These are phyloP conservation scores for Lachnellula hyalina DNA, from an alignment of 2,329 filamentous ascomycete species.

Conservation along the genomic window DNA sequence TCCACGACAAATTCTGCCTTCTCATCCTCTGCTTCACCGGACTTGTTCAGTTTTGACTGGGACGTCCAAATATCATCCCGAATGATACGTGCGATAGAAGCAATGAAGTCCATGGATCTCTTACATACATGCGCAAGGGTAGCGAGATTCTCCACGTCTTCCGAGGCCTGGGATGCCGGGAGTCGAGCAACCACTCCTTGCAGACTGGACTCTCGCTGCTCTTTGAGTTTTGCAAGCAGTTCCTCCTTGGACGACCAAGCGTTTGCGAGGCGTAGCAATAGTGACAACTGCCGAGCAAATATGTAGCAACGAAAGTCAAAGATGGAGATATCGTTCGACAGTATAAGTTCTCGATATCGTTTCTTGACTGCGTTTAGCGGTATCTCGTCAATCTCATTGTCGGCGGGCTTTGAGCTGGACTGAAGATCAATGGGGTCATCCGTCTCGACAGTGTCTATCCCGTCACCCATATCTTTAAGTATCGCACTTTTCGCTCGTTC, in stretches of 20 bases:
- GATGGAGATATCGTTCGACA: slow-evolving; percentile 90
- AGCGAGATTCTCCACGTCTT: slow-evolving; percentile 67
- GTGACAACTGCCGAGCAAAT: slow-evolving; percentile 78
- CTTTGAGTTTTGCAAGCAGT: slow-evolving; percentile 54
- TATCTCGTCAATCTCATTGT: slow-evolving; percentile 47
- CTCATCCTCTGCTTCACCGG: slow-evolving; percentile 27
- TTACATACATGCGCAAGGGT: slow-evolving; percentile 84
- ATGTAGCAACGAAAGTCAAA: slow-evolving; percentile 96
- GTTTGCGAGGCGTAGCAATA: slow-evolving; percentile 80
- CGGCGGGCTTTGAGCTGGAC: slow-evolving; percentile 34
- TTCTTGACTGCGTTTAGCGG: slow-evolving; percentile 63
- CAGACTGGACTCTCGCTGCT: slow-evolving; percentile 54
- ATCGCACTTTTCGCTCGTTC: slow-evolving; percentile 44
- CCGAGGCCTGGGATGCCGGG: slow-evolving; percentile 41
- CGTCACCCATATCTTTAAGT: slow-evolving; percentile 33
- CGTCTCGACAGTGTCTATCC: slow-evolving; percentile 31
- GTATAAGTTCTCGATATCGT: slow-evolving; percentile 83
- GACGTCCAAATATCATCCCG: slow-evolving; percentile 70
- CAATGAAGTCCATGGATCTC: slow-evolving; percentile 78
- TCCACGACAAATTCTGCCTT: slow-evolving; percentile 26
- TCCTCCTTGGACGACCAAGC: slow-evolving; percentile 58
- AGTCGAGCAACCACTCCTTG: slow-evolving; percentile 51
- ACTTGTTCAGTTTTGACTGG: slow-evolving; percentile 30
- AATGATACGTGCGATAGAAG: slow-evolving; percentile 72
- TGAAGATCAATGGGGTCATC: slow-evolving; percentile 47